phyloP scores from a whole-genome alignment of 139 green algal genomes.

The Chlorella vulgaris region DNA sequence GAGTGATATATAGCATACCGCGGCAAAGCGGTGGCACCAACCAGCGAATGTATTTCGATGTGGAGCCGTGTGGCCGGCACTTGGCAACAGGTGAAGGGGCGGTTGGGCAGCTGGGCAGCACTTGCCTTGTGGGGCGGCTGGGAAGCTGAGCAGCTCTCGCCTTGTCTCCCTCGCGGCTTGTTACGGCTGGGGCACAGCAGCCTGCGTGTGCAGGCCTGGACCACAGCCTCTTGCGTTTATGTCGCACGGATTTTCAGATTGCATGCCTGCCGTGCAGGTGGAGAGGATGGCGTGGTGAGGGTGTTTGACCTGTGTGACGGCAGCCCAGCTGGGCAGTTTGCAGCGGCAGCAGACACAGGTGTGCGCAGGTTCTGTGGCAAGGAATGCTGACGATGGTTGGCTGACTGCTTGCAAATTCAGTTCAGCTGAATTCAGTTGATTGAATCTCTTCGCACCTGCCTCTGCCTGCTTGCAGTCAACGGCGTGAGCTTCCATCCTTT shows the following conservation, averaged over 20 bases:
- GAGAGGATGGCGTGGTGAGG: slow-evolving; percentile 51
- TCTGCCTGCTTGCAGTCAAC: slow-evolving; percentile 57
- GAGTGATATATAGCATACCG: slow-evolving; percentile 72
- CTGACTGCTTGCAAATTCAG: no score
- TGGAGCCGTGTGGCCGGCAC: slow-evolving; percentile 88
- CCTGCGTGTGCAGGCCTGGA: not conserved
- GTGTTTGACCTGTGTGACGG: slow-evolving; percentile 82
- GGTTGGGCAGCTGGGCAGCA: not conserved
- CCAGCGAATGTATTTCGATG: slow-evolving; percentile 91
- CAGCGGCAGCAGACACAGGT: slow-evolving; percentile 64
- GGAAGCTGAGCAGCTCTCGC: no score
- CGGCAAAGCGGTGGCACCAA: slow-evolving; percentile 76
- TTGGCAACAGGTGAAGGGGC: slow-evolving; percentile 66
- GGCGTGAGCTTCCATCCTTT: slow-evolving; percentile 80
- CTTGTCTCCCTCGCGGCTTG: no score
- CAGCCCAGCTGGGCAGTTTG: slow-evolving; percentile 43
- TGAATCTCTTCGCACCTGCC: not conserved
- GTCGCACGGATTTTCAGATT: not conserved
- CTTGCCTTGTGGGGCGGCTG: no score
- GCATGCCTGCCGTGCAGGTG: slow-evolving; percentile 34
- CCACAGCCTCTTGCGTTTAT: no score
- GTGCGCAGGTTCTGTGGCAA: no score
- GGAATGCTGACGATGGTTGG: no score
- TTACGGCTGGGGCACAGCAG: no score
- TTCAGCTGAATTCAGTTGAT: no score